These are phyloP conservation scores for Tuber aestivum DNA, from an alignment of 495 filamentous ascomycete genomes.

Conservation along the genomic window DNA sequence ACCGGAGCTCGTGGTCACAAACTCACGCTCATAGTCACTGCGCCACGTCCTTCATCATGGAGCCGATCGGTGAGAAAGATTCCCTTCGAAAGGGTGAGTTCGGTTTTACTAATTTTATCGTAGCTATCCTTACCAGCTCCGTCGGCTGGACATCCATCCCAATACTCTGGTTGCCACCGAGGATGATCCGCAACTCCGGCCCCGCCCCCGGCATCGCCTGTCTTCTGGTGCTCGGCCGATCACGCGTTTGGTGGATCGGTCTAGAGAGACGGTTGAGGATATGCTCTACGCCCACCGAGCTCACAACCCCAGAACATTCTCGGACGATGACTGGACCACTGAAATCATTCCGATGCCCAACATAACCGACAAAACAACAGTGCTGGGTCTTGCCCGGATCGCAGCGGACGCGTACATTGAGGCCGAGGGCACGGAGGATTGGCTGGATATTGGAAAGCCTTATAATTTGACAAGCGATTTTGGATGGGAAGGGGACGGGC, in stretches of 20 bases:
- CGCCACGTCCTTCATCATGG: slow-evolving; percentile 91
- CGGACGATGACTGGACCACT: slow-evolving; percentile 66
- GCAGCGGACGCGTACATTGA: slow-evolving; percentile 82
- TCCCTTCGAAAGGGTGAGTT: not conserved
- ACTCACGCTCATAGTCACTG: slow-evolving; percentile 54
- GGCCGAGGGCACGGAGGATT: slow-evolving; percentile 62
- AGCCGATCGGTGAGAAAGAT: slow-evolving; percentile 46
- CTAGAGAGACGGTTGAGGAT: slow-evolving; percentile 64
- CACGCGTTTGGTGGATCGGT: slow-evolving; percentile 74
- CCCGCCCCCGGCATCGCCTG: slow-evolving; percentile 44
- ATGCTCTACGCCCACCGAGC: slow-evolving; percentile 61
- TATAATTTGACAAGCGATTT: slow-evolving; percentile 81
- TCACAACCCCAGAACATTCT: slow-evolving; percentile 54
- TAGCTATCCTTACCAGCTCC: slow-evolving; percentile 66
- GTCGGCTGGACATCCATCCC: slow-evolving; percentile 63
- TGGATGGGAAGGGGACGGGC: slow-evolving; percentile 83
- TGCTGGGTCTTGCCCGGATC: slow-evolving; percentile 78
- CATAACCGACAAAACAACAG: slow-evolving; percentile 74
- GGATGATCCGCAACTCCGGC: slow-evolving; percentile 47
- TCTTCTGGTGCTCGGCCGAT: slow-evolving; percentile 61
- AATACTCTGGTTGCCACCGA: slow-evolving; percentile 64
- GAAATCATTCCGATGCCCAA: slow-evolving; percentile 76
- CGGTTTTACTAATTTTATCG: slow-evolving; percentile 20
- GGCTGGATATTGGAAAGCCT: slow-evolving; percentile 70
- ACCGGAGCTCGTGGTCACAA: slow-evolving; percentile 15